Base-by-base conservation (phyloP, 1,139 yeast species). In the Nakaseomyces delphensis region DNA sequence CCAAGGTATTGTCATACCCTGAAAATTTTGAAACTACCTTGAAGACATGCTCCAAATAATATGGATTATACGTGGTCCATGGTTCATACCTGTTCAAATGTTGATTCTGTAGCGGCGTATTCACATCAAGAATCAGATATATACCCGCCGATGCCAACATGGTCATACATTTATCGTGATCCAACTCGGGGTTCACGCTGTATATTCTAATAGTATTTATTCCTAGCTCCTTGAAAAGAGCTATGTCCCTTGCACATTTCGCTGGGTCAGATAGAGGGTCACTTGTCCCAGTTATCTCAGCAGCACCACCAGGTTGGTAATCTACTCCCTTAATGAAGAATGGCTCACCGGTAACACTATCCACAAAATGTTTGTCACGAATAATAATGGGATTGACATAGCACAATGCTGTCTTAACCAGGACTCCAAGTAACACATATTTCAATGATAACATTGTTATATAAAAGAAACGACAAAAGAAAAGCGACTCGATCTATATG, bases 151-250 rank as follows among this genome's bases (percentile, higher is more conserved):
- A 70, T 3, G 96, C 96, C 45, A 91, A 70, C 66, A 89, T 65
- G 0, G 94, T 75, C 97, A 91, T 91, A 59, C 98, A 91, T 44
- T 71, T 74, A 54, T 89, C 94, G 62, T 91, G 98, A 59, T 87
- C 73, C 46, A 86, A 67, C 46, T 79, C 77, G 2, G 96, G 84
- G 53, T 86, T 84, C 33, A 91, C 74, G 0, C 96, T 81, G 57
- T 91, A 91, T 11, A 91, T 82, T 48, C 98, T 72, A 38, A 91
- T 74, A 0, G 96, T 83, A 71, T 74, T 54, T 8, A 55, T 43
- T 9, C 61, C 59, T 38, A 45, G 64, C 56, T 66, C 77, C 60
- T 72, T 67, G 57, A 80, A 76, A 53, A 77, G 70, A 46, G 71
- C 64, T 45, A 79, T 68, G 58, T 80, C 86, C 62, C 86, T 71